Evolutionary conservation across 768 basidiomycete genomes (phyloP).

Genomic region (Epithele typhae): DNA sequence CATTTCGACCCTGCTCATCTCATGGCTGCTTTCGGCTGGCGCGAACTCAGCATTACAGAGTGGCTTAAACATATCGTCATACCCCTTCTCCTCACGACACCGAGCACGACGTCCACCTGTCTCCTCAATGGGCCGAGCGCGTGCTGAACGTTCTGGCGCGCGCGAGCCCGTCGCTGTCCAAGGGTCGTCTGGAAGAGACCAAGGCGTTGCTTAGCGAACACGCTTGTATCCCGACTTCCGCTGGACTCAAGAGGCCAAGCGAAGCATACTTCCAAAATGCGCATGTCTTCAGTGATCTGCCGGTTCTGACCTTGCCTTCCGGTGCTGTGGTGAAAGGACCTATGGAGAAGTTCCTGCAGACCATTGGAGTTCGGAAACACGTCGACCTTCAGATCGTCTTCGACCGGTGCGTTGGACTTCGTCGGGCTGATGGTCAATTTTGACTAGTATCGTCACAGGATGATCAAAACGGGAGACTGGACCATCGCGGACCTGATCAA

Average conservation of each 20-base stretch:
- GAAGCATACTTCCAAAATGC: slow-evolving; percentile 84
- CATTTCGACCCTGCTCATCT: slow-evolving; percentile 51
- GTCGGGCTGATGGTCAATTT: neutral
- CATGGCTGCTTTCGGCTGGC: slow-evolving; percentile 62
- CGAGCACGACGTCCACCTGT: slow-evolving; percentile 60
- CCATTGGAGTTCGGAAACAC: slow-evolving; percentile 83
- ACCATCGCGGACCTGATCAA: slow-evolving; percentile 78
- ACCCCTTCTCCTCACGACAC: slow-evolving; percentile 37
- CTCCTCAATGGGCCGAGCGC: slow-evolving; percentile 75
- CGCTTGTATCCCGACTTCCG: slow-evolving; percentile 48
- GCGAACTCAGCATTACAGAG: slow-evolving; percentile 66
- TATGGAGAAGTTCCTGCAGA: slow-evolving; percentile 66
- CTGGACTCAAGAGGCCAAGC: slow-evolving; percentile 66
- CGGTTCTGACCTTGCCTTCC: slow-evolving; percentile 71
- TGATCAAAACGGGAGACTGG: slow-evolving; percentile 91
- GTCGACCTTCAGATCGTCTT: slow-evolving; percentile 95
- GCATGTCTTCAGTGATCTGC: slow-evolving; percentile 85
- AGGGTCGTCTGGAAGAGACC: slow-evolving; percentile 39
- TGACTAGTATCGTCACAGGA: slow-evolving; percentile 38
- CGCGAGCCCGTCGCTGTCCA: slow-evolving; percentile 64
- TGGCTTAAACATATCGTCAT: slow-evolving; percentile 71
- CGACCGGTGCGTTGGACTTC: slow-evolving; percentile 51
- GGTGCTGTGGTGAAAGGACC: slow-evolving; percentile 57
- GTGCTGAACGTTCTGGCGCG: slow-evolving; percentile 64
- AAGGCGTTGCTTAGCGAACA: slow-evolving; percentile 38